Percentiles rank a stretch among this genome's conserved stretches.
phyloP scores from a whole-genome alignment of 164 flowering plant genomes.

The Chimonanthus salicifolius region DNA sequence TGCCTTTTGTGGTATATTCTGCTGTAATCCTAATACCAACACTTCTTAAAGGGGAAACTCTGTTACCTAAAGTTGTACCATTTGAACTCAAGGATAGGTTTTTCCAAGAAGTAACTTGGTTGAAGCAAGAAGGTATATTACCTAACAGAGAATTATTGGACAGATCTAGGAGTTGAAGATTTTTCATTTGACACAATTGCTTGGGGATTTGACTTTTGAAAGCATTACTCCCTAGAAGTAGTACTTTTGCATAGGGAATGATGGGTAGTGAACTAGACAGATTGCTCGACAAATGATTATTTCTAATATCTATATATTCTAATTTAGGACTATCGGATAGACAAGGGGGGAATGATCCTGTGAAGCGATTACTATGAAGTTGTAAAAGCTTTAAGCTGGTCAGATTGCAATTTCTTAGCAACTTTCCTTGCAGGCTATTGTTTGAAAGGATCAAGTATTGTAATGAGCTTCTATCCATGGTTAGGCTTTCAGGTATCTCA shows the following conservation, averaged over 20 bases:
- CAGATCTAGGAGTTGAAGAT: conserved; percentile 3
- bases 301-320: not conserved
- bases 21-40: not conserved
- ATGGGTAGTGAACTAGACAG: not conserved
- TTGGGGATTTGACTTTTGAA: conserved; percentile 6
- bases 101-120: conserved; percentile 4
- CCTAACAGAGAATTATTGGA: not conserved
- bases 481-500: not conserved
- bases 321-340: not conserved
- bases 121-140: conserved; percentile 5
- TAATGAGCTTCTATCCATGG: not conserved
- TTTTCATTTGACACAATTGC: conserved; percentile 7
- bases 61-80: not conserved
- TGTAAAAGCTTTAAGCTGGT: not conserved
- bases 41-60: not conserved
- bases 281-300: not conserved
- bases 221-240: conserved; percentile 1
- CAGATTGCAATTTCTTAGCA: conserved; percentile 4
- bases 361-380: not conserved
- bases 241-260: not conserved
- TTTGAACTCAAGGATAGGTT: not conserved
- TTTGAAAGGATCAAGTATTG: not conserved
- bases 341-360: not conserved
- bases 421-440: conserved; percentile 1
- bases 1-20: not conserved